Percentiles rank a stretch among this genome's conserved stretches.
Conservation (phyloP, 805 yeast genomes). For the Starmera dryadoides region DNA sequence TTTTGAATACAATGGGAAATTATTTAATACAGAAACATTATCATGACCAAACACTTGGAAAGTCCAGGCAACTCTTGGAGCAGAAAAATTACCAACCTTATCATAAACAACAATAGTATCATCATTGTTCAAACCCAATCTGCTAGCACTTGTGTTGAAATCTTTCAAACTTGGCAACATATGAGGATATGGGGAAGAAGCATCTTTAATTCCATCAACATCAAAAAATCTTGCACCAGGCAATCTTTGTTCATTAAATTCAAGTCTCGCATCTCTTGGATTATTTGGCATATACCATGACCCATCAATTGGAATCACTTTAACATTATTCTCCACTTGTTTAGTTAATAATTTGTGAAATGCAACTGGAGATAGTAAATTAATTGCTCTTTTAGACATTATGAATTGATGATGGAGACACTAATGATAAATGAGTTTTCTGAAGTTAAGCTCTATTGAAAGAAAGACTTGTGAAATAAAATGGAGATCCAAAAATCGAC, state of each 20-base stretch:
- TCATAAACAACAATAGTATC: constrained; percentile 81
- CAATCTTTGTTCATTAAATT: constrained; percentile 52
- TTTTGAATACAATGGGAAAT: constrained; percentile 46
- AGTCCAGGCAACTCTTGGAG: constrained; percentile 93
- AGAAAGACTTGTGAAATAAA: no score
- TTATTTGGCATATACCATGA: constrained; percentile 89
- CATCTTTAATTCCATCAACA: constrained; percentile 61
- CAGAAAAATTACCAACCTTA: constrained; percentile 73
- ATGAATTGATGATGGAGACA: no score
- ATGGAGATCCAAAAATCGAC: no score
- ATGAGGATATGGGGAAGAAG: constrained; percentile 67
- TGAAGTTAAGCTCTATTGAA: no score
- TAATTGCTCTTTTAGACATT: constrained; percentile 21
- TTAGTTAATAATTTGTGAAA: constrained; percentile 14
- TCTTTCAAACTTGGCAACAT: constrained; percentile 67
- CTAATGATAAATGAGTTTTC: no score
- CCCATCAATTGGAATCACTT: constrained; percentile 66
- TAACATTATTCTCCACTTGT: constrained; percentile 8
- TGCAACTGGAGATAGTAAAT: constrained; percentile 17
- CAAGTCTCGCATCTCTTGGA: constrained; percentile 50
- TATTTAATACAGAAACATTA: constrained; percentile 62
- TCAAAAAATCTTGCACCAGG: constrained; percentile 70
- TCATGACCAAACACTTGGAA: constrained; percentile 73
- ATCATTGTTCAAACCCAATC: constrained; percentile 46
- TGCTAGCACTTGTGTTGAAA: constrained; percentile 46